A percentile compares a stretch with the other conserved stretches of the same genome.
Conservation (phyloP, 805 yeast species). For the Sugiyamaella chiloensis region DNA sequence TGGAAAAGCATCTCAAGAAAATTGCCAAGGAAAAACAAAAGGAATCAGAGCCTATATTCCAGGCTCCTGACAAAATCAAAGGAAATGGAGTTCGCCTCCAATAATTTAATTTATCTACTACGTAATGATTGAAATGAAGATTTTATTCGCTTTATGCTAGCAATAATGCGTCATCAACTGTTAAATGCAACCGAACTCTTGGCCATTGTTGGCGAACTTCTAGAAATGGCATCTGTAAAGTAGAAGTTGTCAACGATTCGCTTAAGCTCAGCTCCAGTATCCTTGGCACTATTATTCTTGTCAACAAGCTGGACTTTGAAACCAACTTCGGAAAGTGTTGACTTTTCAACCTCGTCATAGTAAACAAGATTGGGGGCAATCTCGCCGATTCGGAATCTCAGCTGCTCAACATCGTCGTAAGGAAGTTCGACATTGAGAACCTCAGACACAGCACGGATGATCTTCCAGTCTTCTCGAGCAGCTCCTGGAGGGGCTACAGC, state of each 20-base stretch:
- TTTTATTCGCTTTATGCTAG: too few species aligned
- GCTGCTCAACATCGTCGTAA: slow-evolving; percentile 66
- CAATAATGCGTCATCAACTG: slow-evolving; percentile 5
- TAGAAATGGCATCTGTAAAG: slow-evolving; percentile 82
- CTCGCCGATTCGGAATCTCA: slow-evolving; percentile 67
- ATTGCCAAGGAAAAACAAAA: slow-evolving; percentile 28
- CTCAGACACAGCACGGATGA: slow-evolving; percentile 77
- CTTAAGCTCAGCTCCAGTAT: slow-evolving; percentile 50
- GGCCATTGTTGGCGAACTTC: slow-evolving; percentile 90
- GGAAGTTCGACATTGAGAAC: slow-evolving; percentile 68
- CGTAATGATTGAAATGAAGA: too few species aligned
- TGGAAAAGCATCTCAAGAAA: slow-evolving; percentile 33
- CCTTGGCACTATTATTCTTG: slow-evolving; percentile 37
- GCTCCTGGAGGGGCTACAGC: slow-evolving; percentile 85
- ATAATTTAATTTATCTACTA: too few species aligned
- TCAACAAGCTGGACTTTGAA: slow-evolving; percentile 42
- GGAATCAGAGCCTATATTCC: slow-evolving; percentile 23
- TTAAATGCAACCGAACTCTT: slow-evolving; percentile 59
- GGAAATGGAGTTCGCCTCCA: slow-evolving; percentile 1
- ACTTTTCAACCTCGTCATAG: slow-evolving; percentile 72
- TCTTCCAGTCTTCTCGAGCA: slow-evolving; percentile 91
- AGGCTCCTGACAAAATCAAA: neutral
- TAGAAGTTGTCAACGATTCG: slow-evolving; percentile 80
- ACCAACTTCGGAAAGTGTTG: slow-evolving; percentile 50
- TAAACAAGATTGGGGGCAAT: slow-evolving; percentile 78